Base-by-base conservation (phyloP, 2,329 filamentous ascomycete genomes). In the Stachybotrys echinatus region DNA sequence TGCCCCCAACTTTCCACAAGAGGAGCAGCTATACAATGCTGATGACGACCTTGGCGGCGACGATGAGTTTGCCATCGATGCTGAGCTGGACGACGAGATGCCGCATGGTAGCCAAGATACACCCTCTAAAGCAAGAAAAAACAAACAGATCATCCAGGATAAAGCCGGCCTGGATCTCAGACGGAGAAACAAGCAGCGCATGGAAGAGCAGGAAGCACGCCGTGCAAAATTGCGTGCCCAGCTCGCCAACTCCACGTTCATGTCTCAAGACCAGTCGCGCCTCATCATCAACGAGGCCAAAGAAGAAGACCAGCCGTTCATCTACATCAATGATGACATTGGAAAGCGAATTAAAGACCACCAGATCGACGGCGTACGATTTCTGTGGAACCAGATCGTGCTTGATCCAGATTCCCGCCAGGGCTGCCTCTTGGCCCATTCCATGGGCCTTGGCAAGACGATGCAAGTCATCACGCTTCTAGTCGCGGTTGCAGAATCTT, bases 371-470 rank as follows among this genome's bases (percentile, higher is more conserved):
- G 92, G 92, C 2, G 82, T 96, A 19, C 84, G 85, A 12, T 96
- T 96, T 66, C 80, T 96, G 74, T 96, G 92, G 90, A 84, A 90
- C 56, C 87, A 92, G 55, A 73, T 96, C 42, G 80, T 92, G 6
- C 75, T 78, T 27, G 78, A 84, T 49, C 64, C 72, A 2, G 70
- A 75, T 4, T 70, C 73, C 5, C 75, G 77, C 18, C 84, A 91
- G 65, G 91, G 91, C 3, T 95, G 89, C 61, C 75, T 95, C 12
- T 74, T 96, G 19, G 88, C 91, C 6, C 91, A 96, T 64, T 89
- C 88, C 0, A 96, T 96, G 91, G 92, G 92, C 2, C 71, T 96
- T 3, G 91, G 91, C 17, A 96, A 96, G 71, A 95, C 91, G 0
- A 90, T 95, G 85, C 91, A 96, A 70, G 81, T 90, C 6, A 89